Percentiles rank a stretch among this genome's conserved stretches.
These are phyloP conservation scores for Penicillium antarcticum DNA, from an alignment of 495 filamentous ascomycete species.

Conservation along the genomic window DNA sequence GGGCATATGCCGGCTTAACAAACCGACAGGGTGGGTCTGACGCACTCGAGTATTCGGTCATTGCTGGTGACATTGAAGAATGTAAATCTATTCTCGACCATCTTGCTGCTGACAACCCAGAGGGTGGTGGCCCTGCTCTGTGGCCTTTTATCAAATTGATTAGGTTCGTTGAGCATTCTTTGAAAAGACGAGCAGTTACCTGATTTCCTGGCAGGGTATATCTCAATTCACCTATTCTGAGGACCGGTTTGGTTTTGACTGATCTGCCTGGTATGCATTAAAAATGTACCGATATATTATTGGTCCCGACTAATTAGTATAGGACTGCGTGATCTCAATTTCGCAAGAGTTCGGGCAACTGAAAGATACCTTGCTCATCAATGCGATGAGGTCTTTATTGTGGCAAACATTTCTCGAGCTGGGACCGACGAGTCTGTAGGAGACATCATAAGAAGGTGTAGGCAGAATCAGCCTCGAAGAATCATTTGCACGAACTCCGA, in stretches of 20 bases:
- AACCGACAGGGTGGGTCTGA: constrained; percentile 13
- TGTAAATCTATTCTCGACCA: constrained; percentile 21
- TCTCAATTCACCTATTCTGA: constrained; percentile 23
- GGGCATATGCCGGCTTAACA: constrained; percentile 11
- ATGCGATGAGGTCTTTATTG: constrained; percentile 33
- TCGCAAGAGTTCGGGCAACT: constrained; percentile 23
- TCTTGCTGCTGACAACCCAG: constrained; percentile 8
- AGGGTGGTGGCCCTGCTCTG: constrained; percentile 6
- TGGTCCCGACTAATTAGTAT: not conserved
- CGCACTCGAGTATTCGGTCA: constrained; percentile 4
- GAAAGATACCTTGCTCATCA: constrained; percentile 24
- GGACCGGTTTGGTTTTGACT: constrained; percentile 26
- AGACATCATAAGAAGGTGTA: constrained; percentile 20
- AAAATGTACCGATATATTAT: not conserved
- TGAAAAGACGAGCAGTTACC: not conserved
- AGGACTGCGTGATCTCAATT: constrained; percentile 26
- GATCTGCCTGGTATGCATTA: constrained; percentile 32
- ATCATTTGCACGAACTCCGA: constrained; percentile 28
- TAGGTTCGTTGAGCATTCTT: constrained; percentile 12
- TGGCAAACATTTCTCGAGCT: constrained; percentile 19
- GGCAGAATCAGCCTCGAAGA: constrained; percentile 9
- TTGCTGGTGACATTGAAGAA: constrained; percentile 9
- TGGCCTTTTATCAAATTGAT: constrained; percentile 38
- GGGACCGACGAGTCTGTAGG: constrained; percentile 16
- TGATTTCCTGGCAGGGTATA: constrained; percentile 26